These are phyloP conservation scores for Penicillium glabrum DNA, from an alignment of 2,329 filamentous ascomycete species.

Conservation along the genomic window DNA sequence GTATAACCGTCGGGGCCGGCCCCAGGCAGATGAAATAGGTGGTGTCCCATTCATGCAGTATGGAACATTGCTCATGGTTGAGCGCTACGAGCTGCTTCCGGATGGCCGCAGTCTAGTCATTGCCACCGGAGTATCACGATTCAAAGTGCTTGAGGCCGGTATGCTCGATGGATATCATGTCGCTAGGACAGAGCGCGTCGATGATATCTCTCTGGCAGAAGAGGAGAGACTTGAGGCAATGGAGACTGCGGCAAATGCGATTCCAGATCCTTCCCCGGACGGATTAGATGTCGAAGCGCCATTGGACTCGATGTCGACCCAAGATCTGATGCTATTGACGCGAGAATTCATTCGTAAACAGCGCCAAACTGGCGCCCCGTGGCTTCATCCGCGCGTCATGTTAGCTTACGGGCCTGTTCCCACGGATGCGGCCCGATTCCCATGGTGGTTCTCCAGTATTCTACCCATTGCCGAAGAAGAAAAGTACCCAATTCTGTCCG, in stretches of 20 bases:
- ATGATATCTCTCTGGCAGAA: slow-evolving; percentile 78
- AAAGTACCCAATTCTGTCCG: slow-evolving; percentile 73
- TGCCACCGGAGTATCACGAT: slow-evolving; percentile 73
- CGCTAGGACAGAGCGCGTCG: slow-evolving; percentile 71
- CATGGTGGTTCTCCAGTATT: slow-evolving; percentile 88
- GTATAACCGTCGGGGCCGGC: slow-evolving; percentile 57
- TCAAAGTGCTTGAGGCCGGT: slow-evolving; percentile 64
- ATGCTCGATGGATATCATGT: slow-evolving; percentile 75
- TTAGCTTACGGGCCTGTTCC: slow-evolving; percentile 76
- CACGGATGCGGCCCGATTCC: slow-evolving; percentile 72
- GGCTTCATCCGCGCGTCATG: slow-evolving; percentile 72
- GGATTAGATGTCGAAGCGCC: slow-evolving; percentile 24
- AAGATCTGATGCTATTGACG: slow-evolving; percentile 65
- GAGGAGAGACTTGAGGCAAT: slow-evolving; percentile 74
- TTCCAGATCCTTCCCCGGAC: slow-evolving; percentile 6
- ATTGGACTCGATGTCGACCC: slow-evolving; percentile 62
- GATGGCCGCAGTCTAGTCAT: slow-evolving; percentile 83
- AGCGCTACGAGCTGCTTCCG: slow-evolving; percentile 69
- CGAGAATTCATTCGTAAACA: slow-evolving; percentile 69
- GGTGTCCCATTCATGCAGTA: slow-evolving; percentile 65
- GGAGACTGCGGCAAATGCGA: slow-evolving; percentile 52
- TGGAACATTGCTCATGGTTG: slow-evolving; percentile 75
- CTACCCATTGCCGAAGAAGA: slow-evolving; percentile 74
- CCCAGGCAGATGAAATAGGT: slow-evolving; percentile 54
- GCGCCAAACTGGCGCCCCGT: slow-evolving; percentile 66